Percentiles rank a stretch among this genome's conserved stretches.
phyloP scores from a whole-genome alignment of 208 protist species.

The Porcisia hertigi region DNA sequence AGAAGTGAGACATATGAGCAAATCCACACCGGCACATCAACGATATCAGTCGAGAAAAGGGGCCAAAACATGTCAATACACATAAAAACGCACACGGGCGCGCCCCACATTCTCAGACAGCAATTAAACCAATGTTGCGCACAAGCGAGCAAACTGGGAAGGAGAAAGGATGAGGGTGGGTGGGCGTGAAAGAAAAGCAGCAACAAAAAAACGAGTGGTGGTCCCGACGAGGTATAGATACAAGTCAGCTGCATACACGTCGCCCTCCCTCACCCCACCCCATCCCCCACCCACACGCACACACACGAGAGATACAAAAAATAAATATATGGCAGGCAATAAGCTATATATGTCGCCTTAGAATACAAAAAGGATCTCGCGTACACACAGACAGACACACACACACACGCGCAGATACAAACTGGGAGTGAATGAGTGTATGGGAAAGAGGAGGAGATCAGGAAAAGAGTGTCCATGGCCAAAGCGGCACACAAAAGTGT shows the following conservation, averaged over 20 bases:
- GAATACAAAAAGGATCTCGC: neutral
- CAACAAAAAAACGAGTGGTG: neutral
- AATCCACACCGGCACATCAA: neutral
- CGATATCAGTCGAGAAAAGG: neutral
- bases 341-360: neutral
- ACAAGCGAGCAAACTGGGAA: too few species aligned
- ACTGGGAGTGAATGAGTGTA: neutral
- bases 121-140: too few species aligned
- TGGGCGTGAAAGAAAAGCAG: neutral
- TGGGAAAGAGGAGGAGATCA: neutral
- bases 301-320: neutral
- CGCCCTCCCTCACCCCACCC: too few species aligned
- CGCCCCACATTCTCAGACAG: too few species aligned
- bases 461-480: neutral
- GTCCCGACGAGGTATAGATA: neutral
- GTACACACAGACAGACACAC: neutral
- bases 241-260: neutral
- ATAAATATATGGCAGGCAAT: neutral
- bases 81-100: too few species aligned
- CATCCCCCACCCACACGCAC: neutral
- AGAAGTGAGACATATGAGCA: constrained; percentile 10
- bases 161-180: neutral
- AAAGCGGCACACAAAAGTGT: neutral
- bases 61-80: too few species aligned
- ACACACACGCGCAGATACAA: neutral